Conservation (phyloP, 495 filamentous ascomycete species). For the Cairneyella variabilis region DNA sequence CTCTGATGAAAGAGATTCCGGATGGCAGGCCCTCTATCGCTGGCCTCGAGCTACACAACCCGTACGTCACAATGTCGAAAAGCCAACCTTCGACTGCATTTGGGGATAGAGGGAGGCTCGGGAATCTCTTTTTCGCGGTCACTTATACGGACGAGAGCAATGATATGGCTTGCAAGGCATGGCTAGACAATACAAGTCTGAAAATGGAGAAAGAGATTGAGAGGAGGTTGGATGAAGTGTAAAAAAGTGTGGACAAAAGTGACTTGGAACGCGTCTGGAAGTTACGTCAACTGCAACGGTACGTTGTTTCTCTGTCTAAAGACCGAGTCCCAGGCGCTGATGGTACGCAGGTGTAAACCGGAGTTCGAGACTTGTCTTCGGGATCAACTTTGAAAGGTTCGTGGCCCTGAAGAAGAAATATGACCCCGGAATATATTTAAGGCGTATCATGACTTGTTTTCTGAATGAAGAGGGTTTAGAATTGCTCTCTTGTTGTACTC, state of each 20-base stretch:
- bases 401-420: conserved; percentile 47
- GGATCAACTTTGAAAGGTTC: conserved; percentile 40
- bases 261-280: conserved; percentile 18
- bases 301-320: conserved; percentile 17
- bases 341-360: conserved; percentile 25
- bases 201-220: background rate
- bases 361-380: conserved; percentile 35
- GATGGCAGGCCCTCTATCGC: conserved; percentile 8
- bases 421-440: conserved; percentile 48
- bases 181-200: background rate
- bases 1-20: conserved; percentile 13
- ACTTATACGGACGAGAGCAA: background rate
- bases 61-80: conserved; percentile 5
- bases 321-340: background rate
- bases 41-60: conserved; percentile 22
- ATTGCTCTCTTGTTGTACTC: too few species aligned
- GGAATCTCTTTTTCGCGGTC: background rate
- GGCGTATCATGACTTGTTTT: background rate
- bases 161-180: background rate
- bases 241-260: background rate
- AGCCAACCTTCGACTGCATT: background rate
- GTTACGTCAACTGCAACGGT: conserved; percentile 34
- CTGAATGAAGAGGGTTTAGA: too few species aligned
- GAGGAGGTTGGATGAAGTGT: background rate
- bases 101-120: background rate